phyloP scores from a whole-genome alignment of 495 filamentous ascomycete species.

The Amorphotheca resinae region DNA sequence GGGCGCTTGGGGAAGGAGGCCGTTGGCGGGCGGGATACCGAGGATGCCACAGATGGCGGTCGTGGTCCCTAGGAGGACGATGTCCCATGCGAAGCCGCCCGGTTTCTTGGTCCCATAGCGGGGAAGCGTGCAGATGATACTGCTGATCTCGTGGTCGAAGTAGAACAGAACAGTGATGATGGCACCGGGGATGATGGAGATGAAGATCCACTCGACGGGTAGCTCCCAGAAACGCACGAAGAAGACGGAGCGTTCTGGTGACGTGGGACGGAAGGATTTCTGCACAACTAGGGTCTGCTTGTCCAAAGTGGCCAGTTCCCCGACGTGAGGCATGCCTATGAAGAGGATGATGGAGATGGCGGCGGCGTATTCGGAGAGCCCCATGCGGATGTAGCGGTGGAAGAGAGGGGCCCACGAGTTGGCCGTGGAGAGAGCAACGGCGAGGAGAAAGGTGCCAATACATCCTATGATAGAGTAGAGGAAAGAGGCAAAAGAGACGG shows the following conservation, averaged over 20 bases:
- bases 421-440: constrained; percentile 51
- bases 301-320: constrained; percentile 48
- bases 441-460: constrained; percentile 54
- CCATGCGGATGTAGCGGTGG: constrained; percentile 53
- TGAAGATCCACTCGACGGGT: constrained; percentile 49
- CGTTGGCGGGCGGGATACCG: constrained; percentile 58
- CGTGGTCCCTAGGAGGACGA: constrained; percentile 53
- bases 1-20: constrained; percentile 57
- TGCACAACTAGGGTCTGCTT: constrained; percentile 49
- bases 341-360: constrained; percentile 60
- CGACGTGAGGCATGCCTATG: constrained; percentile 55
- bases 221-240: constrained; percentile 57
- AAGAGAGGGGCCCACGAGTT: constrained; percentile 54
- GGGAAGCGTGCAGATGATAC: constrained; percentile 60
- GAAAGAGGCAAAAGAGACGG: constrained; percentile 53
- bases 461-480: constrained; percentile 60
- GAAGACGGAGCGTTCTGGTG: constrained; percentile 44
- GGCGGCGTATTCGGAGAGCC: constrained; percentile 54
- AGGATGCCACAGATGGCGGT: constrained; percentile 57
- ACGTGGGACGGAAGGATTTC: constrained; percentile 44
- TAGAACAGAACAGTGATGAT: constrained; percentile 63
- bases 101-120: constrained; percentile 55
- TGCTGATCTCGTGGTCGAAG: constrained; percentile 64
- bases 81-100: constrained; percentile 60
- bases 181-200: constrained; percentile 48